Evolutionary conservation across 2,329 filamentous ascomycete species (phyloP).

Genomic region (Catunica adiposa): DNA sequence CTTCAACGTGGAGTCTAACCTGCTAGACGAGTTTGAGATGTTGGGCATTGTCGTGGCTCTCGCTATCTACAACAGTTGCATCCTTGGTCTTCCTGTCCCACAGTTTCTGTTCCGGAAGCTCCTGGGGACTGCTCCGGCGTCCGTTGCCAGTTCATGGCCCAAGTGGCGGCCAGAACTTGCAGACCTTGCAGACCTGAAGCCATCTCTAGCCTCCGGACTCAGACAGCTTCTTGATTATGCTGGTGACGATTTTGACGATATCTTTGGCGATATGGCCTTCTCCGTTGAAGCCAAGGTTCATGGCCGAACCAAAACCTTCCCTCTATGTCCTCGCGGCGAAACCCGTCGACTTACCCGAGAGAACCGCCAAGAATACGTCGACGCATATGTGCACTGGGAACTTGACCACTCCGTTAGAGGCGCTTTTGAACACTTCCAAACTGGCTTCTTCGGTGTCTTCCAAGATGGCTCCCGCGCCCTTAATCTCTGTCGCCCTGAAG

Average conservation of each 20-base stretch:
- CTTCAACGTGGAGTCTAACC: constrained; percentile 83
- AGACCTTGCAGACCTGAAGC: constrained; percentile 69
- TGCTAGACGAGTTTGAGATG: constrained; percentile 79
- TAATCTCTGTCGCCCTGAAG: constrained; percentile 73
- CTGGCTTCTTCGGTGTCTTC: constrained; percentile 85
- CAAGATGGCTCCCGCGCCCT: constrained; percentile 50
- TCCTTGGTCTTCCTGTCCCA: constrained; percentile 73
- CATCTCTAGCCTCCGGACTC: constrained; percentile 57
- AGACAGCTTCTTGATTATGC: constrained; percentile 65
- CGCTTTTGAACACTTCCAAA: constrained; percentile 86
- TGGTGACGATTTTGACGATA: constrained; percentile 57
- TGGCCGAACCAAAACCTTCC: constrained; percentile 47
- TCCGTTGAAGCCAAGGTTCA: constrained; percentile 63
- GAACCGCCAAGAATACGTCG: constrained; percentile 74
- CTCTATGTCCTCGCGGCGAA: constrained; percentile 60
- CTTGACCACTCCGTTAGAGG: constrained; percentile 62
- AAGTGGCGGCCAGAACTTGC: constrained; percentile 51
- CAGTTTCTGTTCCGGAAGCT: constrained; percentile 83
- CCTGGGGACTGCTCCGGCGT: constrained; percentile 52
- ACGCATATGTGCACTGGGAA: constrained; percentile 64
- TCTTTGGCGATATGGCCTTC: constrained; percentile 63
- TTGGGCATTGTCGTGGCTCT: constrained; percentile 76
- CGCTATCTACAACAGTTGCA: constrained; percentile 89
- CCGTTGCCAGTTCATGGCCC: constrained; percentile 26
- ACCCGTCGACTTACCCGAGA: constrained; percentile 61